Evolutionary conservation across 345 rosid genomes (phyloP), one percentile per base, ranked within the genome.

Genomic region (Acer campestre): DNA sequence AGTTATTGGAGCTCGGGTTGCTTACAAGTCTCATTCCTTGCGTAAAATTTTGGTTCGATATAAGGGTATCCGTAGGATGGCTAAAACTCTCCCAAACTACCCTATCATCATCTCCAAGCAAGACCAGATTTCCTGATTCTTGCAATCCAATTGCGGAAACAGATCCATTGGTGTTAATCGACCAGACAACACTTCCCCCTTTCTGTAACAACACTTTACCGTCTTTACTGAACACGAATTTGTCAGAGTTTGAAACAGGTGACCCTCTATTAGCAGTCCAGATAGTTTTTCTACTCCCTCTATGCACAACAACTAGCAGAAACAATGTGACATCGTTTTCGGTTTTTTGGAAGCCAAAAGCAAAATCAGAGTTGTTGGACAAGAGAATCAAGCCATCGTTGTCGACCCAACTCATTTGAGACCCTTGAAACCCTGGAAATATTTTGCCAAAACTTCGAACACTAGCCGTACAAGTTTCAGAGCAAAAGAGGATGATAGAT

Each of bases 71-170:
- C 0, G 95, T 83, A 0, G 99, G 99, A 88, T 96, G 94, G 73
- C 85, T 78, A 79, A 96, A 96, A 72, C 99, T 94, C 88, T 92
- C 91, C 99, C 99, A 96, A 3, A 88, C 31, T 7, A 86, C 78
- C 12, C 59, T 66, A 27, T 81, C 78, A 10, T 79, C 88, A 56
- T 67, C 65, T 6, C 92, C 91, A 44, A 86, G 84, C 83, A 90
- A 80, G 14, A 86, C 95, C 80, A 96, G 79, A 68, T 96, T 96
- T 10, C 99, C 99, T 0, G 98, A 90, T 78, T 94, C 91, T 80
- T 61, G 90, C 79, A 96, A 73, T 78, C 89, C 92, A 38, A 94
- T 87, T 8, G 89, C 89, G 58, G 97, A 87, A 77, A 83, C 95
- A 16, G 83, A 85, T 82, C 87, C 89, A 9, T 78, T 51, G 1